Conservation (phyloP, 306 rosid species). For the Gillenia trifoliata region DNA sequence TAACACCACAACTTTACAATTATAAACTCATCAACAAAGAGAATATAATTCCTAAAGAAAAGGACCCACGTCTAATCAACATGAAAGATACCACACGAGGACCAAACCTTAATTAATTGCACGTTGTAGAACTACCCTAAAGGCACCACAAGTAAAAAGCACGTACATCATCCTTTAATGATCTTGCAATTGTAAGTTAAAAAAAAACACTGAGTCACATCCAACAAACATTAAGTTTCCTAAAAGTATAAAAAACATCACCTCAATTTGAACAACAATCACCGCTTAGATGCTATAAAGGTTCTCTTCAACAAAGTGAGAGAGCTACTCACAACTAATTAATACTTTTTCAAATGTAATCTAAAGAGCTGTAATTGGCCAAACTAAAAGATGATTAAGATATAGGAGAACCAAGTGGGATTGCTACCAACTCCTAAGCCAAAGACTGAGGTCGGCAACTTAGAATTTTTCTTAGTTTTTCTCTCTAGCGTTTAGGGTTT, state of each 20-base stretch:
- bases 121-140: neutral
- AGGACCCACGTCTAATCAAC: neutral
- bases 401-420: neutral
- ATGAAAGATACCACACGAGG: neutral
- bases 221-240: no score
- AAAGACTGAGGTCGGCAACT: neutral
- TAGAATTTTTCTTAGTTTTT: neutral
- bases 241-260: neutral
- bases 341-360: no score
- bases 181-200: neutral
- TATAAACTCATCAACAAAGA: no score
- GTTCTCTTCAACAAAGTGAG: neutral
- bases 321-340: neutral
- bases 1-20: neutral
- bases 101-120: neutral
- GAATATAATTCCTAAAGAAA: neutral
- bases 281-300: neutral
- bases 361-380: neutral
- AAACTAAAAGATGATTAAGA: neutral
- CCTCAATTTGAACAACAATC: neutral
- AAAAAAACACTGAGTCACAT: no score
- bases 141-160: neutral
- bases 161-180: neutral
- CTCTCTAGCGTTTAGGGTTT: neutral
- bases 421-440: neutral